Evolutionary conservation across 2,329 filamentous ascomycete genomes (phyloP).

Genomic region (Aspergillus tamarii): DNA sequence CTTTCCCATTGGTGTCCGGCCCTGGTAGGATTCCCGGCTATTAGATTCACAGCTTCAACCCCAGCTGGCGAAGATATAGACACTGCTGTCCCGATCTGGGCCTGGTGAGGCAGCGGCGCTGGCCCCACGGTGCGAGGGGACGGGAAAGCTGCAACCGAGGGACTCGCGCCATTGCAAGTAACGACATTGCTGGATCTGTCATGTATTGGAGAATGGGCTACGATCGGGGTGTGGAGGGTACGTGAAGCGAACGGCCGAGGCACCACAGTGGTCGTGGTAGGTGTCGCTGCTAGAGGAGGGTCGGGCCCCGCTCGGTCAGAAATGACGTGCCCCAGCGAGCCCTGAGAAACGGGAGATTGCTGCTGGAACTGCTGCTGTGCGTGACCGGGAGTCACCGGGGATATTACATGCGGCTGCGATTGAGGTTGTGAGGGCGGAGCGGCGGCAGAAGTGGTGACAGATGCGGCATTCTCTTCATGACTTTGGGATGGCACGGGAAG

Average conservation of each 20-base stretch:
- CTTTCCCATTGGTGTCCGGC: constrained; percentile 34
- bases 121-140: constrained; percentile 46
- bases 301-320: background rate
- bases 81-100: background rate
- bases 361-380: background rate
- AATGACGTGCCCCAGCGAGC: background rate
- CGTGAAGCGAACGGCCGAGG: background rate
- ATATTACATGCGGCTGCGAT: constrained; percentile 20
- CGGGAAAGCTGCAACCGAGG: constrained; percentile 44
- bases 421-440: constrained; percentile 7
- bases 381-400: constrained; percentile 23
- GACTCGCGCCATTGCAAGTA: background rate
- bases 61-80: background rate
- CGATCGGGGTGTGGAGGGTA: background rate
- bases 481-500: constrained; percentile 8
- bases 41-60: background rate
- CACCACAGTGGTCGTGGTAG: constrained; percentile 4
- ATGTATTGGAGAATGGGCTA: background rate
- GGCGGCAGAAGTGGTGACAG: background rate
- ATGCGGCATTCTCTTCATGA: constrained; percentile 5
- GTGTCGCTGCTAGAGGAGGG: background rate
- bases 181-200: constrained; percentile 19
- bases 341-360: background rate
- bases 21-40: background rate
- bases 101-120: background rate